Evolutionary conservation across 2,329 filamentous ascomycete species (phyloP).

Genomic region (Diaporthe vexans): DNA sequence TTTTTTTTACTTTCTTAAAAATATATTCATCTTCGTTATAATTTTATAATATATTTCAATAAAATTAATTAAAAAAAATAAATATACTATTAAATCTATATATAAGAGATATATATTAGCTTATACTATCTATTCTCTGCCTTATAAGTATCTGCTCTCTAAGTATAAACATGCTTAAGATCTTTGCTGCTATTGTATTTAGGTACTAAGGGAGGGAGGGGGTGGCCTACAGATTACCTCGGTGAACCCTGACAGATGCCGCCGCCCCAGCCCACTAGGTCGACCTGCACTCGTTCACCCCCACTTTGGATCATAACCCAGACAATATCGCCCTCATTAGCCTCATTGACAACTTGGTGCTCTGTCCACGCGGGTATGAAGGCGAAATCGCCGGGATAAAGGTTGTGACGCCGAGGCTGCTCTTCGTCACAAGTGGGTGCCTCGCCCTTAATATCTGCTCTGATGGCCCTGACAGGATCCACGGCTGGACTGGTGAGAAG

Average conservation of each 20-base stretch:
- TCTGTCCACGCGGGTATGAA: constrained; percentile 79
- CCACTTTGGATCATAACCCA: constrained; percentile 78
- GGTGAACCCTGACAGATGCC: too few species aligned
- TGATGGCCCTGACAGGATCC: constrained; percentile 35
- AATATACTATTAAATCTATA: too few species aligned
- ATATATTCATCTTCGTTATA: too few species aligned
- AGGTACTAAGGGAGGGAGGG: too few species aligned
- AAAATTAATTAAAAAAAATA: too few species aligned
- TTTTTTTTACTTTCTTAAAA: too few species aligned
- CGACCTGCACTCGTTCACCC: constrained; percentile 71
- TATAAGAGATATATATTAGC: too few species aligned
- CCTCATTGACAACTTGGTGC: constrained; percentile 78
- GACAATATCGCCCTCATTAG: constrained; percentile 64
- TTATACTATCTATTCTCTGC: too few species aligned
- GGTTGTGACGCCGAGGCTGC: constrained; percentile 65
- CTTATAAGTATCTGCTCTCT: too few species aligned
- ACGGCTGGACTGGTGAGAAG: constrained; percentile 68
- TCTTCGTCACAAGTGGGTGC: constrained; percentile 55
- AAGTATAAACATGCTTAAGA: neutral
- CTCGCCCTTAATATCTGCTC: constrained; percentile 38
- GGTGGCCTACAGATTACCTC: too few species aligned
- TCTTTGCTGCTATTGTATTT: too few species aligned
- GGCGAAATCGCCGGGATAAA: constrained; percentile 77
- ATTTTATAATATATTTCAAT: too few species aligned
- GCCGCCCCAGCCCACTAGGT: constrained; percentile 74